Conservation (phyloP, 805 yeast species). For the Maudiozyma pseudohumilis region DNA sequence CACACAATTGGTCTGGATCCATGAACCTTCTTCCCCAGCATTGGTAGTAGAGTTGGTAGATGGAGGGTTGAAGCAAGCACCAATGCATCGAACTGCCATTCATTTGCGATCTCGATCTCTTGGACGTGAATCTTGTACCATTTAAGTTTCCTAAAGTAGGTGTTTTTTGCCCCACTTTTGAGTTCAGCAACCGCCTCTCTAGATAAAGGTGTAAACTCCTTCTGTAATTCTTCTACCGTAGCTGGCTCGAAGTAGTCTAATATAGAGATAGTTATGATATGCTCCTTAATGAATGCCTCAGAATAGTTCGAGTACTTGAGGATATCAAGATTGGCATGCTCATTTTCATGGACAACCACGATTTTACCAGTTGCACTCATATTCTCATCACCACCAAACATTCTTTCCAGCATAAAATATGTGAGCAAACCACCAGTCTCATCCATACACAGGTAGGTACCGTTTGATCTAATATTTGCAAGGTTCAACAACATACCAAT, state of each 20-base stretch:
- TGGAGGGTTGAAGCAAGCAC: constrained; percentile 65
- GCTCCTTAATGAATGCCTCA: constrained; percentile 38
- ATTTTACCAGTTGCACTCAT: constrained; percentile 42
- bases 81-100: constrained; percentile 62
- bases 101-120: constrained; percentile 40
- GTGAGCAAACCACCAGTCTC: constrained; percentile 91
- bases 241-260: constrained; percentile 80
- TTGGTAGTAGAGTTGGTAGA: constrained; percentile 53
- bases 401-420: constrained; percentile 80
- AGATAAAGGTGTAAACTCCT: constrained; percentile 31
- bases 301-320: constrained; percentile 58
- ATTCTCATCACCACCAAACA: constrained; percentile 42
- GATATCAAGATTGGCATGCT: constrained; percentile 74
- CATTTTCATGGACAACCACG: constrained; percentile 79
- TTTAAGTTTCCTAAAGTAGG: constrained; percentile 55
- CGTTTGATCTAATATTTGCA: constrained; percentile 83
- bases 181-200: constrained; percentile 45
- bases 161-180: constrained; percentile 51
- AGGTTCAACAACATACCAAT: constrained; percentile 67
- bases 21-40: constrained; percentile 51
- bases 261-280: constrained; percentile 63
- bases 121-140: constrained; percentile 33
- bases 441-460: constrained; percentile 77
- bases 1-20: constrained; percentile 85
- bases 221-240: constrained; percentile 32